Conservation (phyloP, 2,329 filamentous ascomycete genomes). For the Erysiphe pulchra region DNA sequence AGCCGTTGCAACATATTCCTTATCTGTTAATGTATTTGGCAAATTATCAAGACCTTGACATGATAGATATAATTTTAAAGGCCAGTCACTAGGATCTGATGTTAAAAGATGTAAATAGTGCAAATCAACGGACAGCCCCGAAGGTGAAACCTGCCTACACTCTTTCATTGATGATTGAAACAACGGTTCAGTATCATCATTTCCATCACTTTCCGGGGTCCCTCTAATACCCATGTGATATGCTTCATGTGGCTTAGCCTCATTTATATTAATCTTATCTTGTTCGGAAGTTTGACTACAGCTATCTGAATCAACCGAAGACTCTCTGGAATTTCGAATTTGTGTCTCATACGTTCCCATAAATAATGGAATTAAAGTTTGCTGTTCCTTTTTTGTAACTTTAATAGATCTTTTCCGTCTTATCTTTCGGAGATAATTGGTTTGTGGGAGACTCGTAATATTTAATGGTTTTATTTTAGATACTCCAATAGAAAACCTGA, state of each 20-base stretch:
- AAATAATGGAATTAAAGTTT: no score
- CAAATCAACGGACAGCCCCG: conserved; percentile 4
- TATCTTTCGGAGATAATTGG: background rate
- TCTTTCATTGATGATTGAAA: conserved; percentile 11
- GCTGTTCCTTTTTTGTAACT: background rate
- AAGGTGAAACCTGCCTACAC: conserved; percentile 7
- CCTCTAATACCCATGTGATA: background rate
- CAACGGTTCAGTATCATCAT: conserved; percentile 9
- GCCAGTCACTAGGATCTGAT: conserved; percentile 13
- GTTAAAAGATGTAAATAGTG: conserved; percentile 9
- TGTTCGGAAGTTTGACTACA: conserved; percentile 26
- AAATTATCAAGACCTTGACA: conserved; percentile 25
- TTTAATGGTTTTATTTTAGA: conserved; percentile 16
- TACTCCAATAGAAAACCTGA: conserved; percentile 4
- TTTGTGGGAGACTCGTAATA: conserved; percentile 22
- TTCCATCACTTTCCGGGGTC: background rate
- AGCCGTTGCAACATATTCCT: conserved; percentile 38
- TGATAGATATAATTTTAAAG: conserved; percentile 29
- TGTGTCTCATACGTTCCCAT: background rate
- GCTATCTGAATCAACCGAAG: conserved; percentile 10
- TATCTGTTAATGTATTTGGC: conserved; percentile 18
- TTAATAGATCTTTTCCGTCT: background rate
- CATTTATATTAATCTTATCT: conserved; percentile 21
- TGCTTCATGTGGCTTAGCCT: background rate
- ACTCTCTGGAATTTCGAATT: background rate